Evolutionary conservation across 495 filamentous ascomycete genomes (phyloP), one percentile per base, ranked within the genome.

Genomic region (Penicillium dipodomyicola): DNA sequence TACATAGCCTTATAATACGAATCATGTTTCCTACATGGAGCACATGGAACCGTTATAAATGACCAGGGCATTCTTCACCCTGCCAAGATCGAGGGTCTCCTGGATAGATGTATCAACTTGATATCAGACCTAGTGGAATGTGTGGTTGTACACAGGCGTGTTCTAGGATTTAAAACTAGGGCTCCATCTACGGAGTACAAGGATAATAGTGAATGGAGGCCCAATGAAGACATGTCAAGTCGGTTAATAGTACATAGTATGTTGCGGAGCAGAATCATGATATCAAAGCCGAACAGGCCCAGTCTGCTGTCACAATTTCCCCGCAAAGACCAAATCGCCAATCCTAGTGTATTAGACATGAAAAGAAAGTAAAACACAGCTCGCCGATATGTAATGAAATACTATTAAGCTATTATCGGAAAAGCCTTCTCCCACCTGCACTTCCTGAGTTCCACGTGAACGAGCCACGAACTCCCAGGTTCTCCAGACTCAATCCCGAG

Each of bases 401-500:
- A 12, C 20, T 25, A 14, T 15, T 48, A 15, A 44, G 29, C 8
- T 7, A 39, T 61, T 45, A 90, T 58, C 82, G 83, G 55, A 91
- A 88, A 11, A 90, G 70, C 50, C 84, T 74, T 44, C 82, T 79
- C 2, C 87, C 86, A 45, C 82, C 73, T 39, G 68, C 70, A 59
- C 63, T 68, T 33, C 77, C 77, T 2, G 74, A 67, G 25, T 63
- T 82, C 58, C 83, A 83, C 40, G 82, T 82, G 27, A 81, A 76
- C 0, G 84, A 80, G 57, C 89, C 87, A 22, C 81, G 75, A 4
- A 87, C 84, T 41, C 80, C 85, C 33, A 85, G 72, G 55, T 87
- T 84, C 67, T 88, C 87, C 57, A 89, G 68, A 72, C 85, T 84
- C 61, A 92, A 67, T 53, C 89, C 87, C 1, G 85, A 86, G 45